Evolutionary conservation across 2,329 filamentous ascomycete genomes (phyloP).

Genomic region (Atkinsonella texensis): DNA sequence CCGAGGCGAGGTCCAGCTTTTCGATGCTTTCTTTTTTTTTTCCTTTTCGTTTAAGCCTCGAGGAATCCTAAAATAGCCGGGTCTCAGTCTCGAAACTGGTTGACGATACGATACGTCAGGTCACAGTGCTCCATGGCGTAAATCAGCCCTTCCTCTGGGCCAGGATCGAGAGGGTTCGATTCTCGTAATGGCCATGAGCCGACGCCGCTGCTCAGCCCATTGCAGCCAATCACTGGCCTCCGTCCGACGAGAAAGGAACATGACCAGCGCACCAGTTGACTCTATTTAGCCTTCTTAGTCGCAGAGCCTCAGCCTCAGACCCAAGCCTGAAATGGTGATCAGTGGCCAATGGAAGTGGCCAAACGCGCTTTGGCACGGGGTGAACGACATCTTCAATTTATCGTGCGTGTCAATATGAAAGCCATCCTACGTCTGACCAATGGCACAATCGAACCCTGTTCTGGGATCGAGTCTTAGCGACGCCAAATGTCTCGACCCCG

Average conservation of each 20-base stretch:
- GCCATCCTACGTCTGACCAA: background rate
- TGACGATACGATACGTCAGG: background rate
- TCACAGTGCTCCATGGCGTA: background rate
- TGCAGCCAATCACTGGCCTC: conserved; percentile 2
- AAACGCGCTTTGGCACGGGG: conserved; percentile 5
- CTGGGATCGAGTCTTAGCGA: background rate
- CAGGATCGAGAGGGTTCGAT: background rate
- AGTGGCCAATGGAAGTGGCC: conserved; percentile 2
- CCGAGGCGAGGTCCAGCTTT: no score
- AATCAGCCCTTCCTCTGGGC: background rate
- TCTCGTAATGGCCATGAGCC: background rate
- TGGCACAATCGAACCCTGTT: background rate
- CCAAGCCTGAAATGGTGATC: background rate
- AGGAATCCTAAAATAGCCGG: no score
- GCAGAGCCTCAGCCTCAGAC: background rate
- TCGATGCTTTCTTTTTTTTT: no score
- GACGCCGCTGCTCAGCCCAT: background rate
- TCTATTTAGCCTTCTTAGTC: conserved; percentile 1
- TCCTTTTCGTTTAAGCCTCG: no score
- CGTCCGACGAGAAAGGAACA: background rate
- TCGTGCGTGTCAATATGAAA: conserved; percentile 5
- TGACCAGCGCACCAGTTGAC: background rate
- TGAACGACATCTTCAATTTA: conserved; percentile 6
- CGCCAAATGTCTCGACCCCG: background rate
- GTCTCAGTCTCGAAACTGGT: background rate